Evolutionary conservation across 257 asterid species (phyloP), one percentile per base, ranked within the genome.

Genomic region (Cordia subcordata): DNA sequence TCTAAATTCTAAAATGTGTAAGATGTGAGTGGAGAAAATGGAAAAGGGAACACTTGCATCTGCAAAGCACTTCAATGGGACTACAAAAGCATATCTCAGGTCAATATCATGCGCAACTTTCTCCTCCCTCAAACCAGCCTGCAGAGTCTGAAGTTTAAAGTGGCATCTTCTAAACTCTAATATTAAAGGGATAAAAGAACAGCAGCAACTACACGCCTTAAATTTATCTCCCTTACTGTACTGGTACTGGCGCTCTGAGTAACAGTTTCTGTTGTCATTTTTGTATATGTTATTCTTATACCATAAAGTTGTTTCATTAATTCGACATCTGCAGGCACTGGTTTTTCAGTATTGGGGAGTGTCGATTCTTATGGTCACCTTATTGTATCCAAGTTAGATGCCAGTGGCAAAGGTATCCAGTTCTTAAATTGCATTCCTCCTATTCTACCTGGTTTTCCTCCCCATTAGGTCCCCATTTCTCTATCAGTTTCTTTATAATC

Each of bases 361-460:
- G 96, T 88, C 47, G 96, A 92, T 81, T 81, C 87, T 42, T 79
- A 81, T 61, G 98, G 98, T 22, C 86, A 84, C 63, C 86, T 88
- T 64, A 84, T 92, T 68, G 98, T 92, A 63, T 86, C 98, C 51
- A 83, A 74, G 79, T 51, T 92, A 77, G 78, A 84, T 68, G 67
- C 73, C 38, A 59, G 68, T 73, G 56, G 65, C 65, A 62, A 78
- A 63, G 93, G 94, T 81, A 68, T 60, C 42, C 49, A 39, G 66
- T 55, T 56, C 65, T 32, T 35, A 50, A 53, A 19, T 8, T 12
- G 21, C 53, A 52, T 27, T 57, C 58, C 19, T 65, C n/a, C 27
- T 33, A 10, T 32, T 37, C 58, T 42, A 37, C 53, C 20, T n/a
- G 13, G 39, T 51, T 62, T 44, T 37, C n/a, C 15, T 0, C 21